These are phyloP conservation scores for Backusella macrospora DNA, from an alignment of 192 early-diverging fungal genomes.

Conservation along the genomic window DNA sequence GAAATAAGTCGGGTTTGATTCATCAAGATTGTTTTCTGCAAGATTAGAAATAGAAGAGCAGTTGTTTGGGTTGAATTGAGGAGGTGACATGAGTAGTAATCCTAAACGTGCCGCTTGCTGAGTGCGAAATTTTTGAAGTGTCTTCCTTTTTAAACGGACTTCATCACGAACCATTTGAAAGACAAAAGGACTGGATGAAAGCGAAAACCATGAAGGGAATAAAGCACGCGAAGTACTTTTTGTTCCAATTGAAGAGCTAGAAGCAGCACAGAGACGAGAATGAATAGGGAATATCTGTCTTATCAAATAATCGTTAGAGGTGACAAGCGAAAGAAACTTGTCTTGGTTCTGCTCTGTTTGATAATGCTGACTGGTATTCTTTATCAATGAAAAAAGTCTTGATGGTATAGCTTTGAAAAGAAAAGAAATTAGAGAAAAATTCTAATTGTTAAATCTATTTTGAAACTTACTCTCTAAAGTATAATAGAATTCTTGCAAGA, in stretches of 20 bases:
- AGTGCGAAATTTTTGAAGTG: slow-evolving; percentile 51
- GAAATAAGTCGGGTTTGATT: not conserved
- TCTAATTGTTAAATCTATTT: not conserved
- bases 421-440: slow-evolving; percentile 24
- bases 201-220: slow-evolving; percentile 38
- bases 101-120: slow-evolving; percentile 68
- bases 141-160: slow-evolving; percentile 53
- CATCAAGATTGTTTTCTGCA: not conserved
- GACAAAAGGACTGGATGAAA: slow-evolving; percentile 34
- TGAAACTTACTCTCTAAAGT: slow-evolving; percentile 49
- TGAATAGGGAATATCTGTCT: slow-evolving; percentile 24
- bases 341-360: not conserved
- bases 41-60: not conserved
- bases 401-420: slow-evolving; percentile 16
- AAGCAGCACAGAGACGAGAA: slow-evolving; percentile 27
- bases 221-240: slow-evolving; percentile 21
- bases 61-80: slow-evolving; percentile 35
- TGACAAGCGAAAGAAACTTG: not conserved
- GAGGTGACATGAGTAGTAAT: slow-evolving; percentile 53
- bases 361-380: slow-evolving; percentile 16
- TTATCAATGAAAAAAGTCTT: slow-evolving; percentile 12
- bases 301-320: slow-evolving; percentile 7
- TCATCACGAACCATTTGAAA: slow-evolving; percentile 61
- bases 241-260: slow-evolving; percentile 4
- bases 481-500: slow-evolving; percentile 44